Evolutionary conservation across 495 filamentous ascomycete species (phyloP).

Genomic region (Talaromyces thailandensis): DNA sequence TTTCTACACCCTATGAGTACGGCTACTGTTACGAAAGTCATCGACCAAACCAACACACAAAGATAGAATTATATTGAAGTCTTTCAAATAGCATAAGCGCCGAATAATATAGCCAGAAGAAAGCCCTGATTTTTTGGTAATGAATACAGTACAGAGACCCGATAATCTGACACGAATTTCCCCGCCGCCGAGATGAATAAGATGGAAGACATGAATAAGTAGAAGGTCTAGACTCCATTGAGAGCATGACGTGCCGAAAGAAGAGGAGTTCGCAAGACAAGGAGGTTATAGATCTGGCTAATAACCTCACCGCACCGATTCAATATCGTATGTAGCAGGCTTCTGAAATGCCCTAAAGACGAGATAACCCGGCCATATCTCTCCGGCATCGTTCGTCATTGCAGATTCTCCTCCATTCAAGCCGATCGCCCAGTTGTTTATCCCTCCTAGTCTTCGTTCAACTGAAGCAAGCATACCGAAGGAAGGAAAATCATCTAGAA

Average conservation of each 20-base stretch:
- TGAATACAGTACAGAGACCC: neutral
- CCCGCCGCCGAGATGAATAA: neutral
- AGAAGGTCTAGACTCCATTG: too few species aligned
- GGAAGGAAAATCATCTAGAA: constrained; percentile 27
- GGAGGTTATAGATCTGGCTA: too few species aligned
- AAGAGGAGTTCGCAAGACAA: too few species aligned
- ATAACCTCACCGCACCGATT: too few species aligned
- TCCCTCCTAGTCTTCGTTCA: too few species aligned
- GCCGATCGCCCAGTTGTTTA: neutral
- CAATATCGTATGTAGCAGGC: too few species aligned
- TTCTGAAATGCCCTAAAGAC: too few species aligned
- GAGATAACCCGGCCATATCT: too few species aligned
- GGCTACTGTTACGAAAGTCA: neutral
- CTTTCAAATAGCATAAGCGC: neutral
- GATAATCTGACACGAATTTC: too few species aligned
- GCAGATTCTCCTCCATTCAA: neutral
- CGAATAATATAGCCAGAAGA: neutral
- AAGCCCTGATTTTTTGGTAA: neutral
- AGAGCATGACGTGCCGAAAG: too few species aligned
- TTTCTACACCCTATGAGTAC: neutral
- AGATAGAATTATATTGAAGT: neutral
- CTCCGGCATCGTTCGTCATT: too few species aligned
- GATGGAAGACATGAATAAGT: neutral
- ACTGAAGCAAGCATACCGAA: too few species aligned
- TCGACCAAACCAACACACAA: neutral